Evolutionary conservation across 1,284 basidiomycete species (phyloP).

Genomic region (Polyporus tsugae): DNA sequence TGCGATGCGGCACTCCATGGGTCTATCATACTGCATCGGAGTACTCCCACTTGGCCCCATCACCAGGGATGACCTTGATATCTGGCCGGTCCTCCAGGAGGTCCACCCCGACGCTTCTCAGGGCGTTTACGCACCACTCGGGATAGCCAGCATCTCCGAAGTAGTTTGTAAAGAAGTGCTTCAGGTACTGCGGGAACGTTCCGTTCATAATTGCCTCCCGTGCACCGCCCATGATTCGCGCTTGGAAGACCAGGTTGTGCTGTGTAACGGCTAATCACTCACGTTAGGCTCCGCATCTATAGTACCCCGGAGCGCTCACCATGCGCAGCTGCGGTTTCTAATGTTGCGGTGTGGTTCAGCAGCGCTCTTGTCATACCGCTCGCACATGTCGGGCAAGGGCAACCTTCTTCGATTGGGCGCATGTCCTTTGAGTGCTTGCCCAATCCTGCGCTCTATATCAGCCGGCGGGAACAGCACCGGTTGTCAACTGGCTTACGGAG

Average conservation of each 20-base stretch:
- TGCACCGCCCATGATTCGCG: constrained; percentile 80
- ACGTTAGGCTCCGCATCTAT: background rate
- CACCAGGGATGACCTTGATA: constrained; percentile 61
- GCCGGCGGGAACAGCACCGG: background rate
- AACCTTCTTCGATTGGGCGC: constrained; percentile 72
- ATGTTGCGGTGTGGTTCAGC: constrained; percentile 75
- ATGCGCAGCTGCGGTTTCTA: constrained; percentile 84
- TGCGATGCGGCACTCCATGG: constrained; percentile 4
- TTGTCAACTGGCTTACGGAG: constrained; percentile 54
- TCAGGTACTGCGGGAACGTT: constrained; percentile 79
- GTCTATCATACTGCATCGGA: constrained; percentile 34
- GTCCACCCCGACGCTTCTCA: constrained; percentile 80
- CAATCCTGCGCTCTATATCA: constrained; percentile 53
- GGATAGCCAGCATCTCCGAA: constrained; percentile 78
- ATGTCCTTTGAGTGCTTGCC: constrained; percentile 76
- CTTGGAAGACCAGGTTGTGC: constrained; percentile 85
- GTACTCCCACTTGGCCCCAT: constrained; percentile 76
- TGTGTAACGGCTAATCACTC: constrained; percentile 69
- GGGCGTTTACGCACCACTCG: constrained; percentile 83
- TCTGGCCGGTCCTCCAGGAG: constrained; percentile 60
- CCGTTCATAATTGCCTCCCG: constrained; percentile 80
- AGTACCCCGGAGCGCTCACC: constrained; percentile 57
- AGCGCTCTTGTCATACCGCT: constrained; percentile 71
- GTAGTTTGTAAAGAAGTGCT: constrained; percentile 75
- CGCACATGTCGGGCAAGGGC: constrained; percentile 83